Evolutionary conservation across 2,329 filamentous ascomycete genomes (phyloP).

Genomic region (Monilinia vaccinii-corymbosi): DNA sequence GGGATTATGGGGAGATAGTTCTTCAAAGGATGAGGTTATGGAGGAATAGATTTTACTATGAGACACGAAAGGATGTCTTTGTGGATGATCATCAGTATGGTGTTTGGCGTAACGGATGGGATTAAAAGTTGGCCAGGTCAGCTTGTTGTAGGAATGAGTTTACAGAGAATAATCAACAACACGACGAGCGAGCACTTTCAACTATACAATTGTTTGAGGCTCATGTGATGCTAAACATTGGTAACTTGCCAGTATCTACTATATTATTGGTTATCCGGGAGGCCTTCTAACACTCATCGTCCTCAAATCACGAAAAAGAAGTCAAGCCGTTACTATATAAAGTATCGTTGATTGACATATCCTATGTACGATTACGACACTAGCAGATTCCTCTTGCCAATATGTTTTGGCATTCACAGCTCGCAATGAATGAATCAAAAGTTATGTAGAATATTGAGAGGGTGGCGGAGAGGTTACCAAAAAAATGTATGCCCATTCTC

Average conservation of each 20-base stretch:
- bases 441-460: no score
- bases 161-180: neutral
- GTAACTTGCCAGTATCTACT: neutral
- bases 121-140: conserved; percentile 2
- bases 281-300: neutral
- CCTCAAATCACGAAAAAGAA: neutral
- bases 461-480: no score
- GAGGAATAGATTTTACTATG: conserved; percentile 17
- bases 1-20: conserved; percentile 71
- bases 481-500: no score
- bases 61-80: neutral
- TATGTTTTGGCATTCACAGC: no score
- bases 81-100: conserved; percentile 2
- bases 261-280: no score
- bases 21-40: conserved; percentile 22
- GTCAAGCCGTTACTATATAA: no score
- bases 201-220: no score
- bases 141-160: neutral
- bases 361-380: no score
- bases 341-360: no score
- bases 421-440: no score
- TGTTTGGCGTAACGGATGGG: conserved; percentile 3
- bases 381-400: no score
- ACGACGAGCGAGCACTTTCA: neutral
- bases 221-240: neutral